Evolutionary conservation across 441 rosid genomes (phyloP), one percentile per base, ranked within the genome.

Genomic region (Capsella rubella): DNA sequence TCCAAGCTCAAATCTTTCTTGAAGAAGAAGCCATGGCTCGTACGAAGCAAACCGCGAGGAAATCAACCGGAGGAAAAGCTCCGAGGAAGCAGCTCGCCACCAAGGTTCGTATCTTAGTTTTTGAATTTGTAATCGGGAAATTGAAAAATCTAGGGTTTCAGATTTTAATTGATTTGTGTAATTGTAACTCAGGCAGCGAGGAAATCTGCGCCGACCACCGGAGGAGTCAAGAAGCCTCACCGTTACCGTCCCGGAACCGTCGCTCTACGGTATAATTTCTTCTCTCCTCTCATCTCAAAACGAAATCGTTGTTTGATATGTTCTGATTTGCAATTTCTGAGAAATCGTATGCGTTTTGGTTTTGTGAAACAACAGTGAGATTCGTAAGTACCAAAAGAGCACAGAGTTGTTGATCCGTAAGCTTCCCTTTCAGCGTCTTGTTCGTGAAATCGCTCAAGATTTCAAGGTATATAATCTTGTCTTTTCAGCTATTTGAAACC

Each of bases 41-140:
- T 45, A 84, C 87, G 3, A 84, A 84, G 84, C 85, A 82, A 53
- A 84, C 87, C n/a, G 87, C 85, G 4, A 80, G 84, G 8, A 84
- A 82, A 63, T 84, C 85, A 2, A 59, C 76, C 0, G 87, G 87
- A 69, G 83, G 87, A 3, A 84, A 81, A 61, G 83, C 83, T 9
- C 85, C 87, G 0, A 77, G 83, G 80, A 80, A 78, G 63, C 85
- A 75, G 18, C 56, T 84, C 32, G 83, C 87, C 4, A 79, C 85
- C 13, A 84, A 84, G 72, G 83, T 82, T 8, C 11, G 69, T 32
- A 25, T 29, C 8, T 13, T 35, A 16, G 40, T 4, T 60, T 16
- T 31, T n/a, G 3, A 4, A 4, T 42, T 42, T 16, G 2, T 39
- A 1, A 6, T 5, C 25, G 25, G 6, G 0, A 8, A 49, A 21